A percentile compares a stretch with the other conserved stretches of the same genome.
Conservation (phyloP, 2,329 filamentous ascomycete genomes). For the Kalmusia sp. region DNA sequence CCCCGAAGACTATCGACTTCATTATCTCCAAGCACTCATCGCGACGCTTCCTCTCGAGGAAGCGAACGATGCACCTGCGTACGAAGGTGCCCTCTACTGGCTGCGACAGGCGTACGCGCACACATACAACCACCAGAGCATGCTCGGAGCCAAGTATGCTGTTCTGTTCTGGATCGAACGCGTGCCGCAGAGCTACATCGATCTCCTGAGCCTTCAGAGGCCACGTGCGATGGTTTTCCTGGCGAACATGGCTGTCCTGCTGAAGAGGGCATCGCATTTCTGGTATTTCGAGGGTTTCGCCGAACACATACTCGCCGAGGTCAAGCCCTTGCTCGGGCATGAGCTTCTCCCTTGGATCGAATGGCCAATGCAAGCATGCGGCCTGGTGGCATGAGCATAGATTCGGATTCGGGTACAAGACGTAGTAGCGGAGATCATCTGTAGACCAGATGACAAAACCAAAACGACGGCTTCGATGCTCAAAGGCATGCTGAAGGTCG, state of each 20-base stretch:
- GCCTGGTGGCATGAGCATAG: background rate
- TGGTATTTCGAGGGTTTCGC: conserved; percentile 26
- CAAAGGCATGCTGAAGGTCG: too few species aligned
- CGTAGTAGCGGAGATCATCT: too few species aligned
- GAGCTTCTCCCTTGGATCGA: conserved; percentile 22
- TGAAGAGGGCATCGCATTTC: conserved; percentile 16
- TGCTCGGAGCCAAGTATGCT: conserved; percentile 19
- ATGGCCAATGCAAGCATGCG: conserved; percentile 19
- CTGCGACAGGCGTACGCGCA: conserved; percentile 27
- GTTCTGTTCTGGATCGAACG: conserved; percentile 21
- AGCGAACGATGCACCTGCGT: conserved; percentile 10
- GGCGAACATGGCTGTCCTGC: conserved; percentile 19
- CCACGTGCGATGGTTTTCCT: conserved; percentile 20
- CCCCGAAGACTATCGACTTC: conserved; percentile 22
- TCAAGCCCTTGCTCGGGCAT: conserved; percentile 9
- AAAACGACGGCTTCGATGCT: too few species aligned
- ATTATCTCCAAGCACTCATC: conserved; percentile 14
- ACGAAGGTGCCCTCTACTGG: conserved; percentile 18
- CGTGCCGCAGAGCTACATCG: conserved; percentile 17
- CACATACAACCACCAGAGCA: conserved; percentile 11
- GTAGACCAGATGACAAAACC: too few species aligned
- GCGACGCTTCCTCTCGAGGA: conserved; percentile 12
- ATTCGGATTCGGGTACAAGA: conserved; percentile 4
- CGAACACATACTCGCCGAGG: conserved; percentile 16
- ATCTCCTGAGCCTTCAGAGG: conserved; percentile 13